Base-by-base conservation (phyloP, 768 basidiomycete species). In the Pluteus cervinus region DNA sequence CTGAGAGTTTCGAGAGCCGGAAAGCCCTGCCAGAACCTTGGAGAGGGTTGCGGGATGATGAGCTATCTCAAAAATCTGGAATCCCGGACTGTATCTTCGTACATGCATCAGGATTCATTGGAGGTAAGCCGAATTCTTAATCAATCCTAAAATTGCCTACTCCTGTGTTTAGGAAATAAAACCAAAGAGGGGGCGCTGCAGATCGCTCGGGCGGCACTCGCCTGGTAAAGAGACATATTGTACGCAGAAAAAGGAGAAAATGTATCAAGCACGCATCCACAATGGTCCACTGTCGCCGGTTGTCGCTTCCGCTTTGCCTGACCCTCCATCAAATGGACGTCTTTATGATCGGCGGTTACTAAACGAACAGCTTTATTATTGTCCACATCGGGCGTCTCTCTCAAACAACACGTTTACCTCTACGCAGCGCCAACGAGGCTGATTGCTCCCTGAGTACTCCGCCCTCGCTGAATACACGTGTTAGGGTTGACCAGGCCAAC, bases 31-130 rank as follows among this genome's bases (percentile, higher is more conserved):
- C 96, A 2, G 91, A 96, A 53, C 68, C 71, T 45, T 99, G 96
- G 96, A 74, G 93, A 44, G 96, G 96, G 5, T 61, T 91, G 25
- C 71, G 96, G 32, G 94, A 98, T 57, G 85, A 87, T 7, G 73
- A 74, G 30, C 65, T 99, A 26, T 85, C 82, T 32, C 62, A 74
- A 46, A 61, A 75, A 5, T 77, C 77, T 11, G 88, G 89, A 2
- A 78, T 97, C 42, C 73, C 77, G 0, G 90, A 82, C 1, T 74
- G 93, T 36, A 77, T 96, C 37, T 99, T 99, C 53, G 80, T 93
- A 17, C 96, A 99, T 61, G 90, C 93, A 1, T 86, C 84, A 41
- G 96, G 96, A 6, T 99, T 99, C 58, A 98, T 92, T 52, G 96
- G 96, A 51, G 92, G 92, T 81, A 45, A 43, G 75, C 38, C 15